Evolutionary conservation across 768 basidiomycete genomes (phyloP).

Genomic region (Lentinus brumalis): DNA sequence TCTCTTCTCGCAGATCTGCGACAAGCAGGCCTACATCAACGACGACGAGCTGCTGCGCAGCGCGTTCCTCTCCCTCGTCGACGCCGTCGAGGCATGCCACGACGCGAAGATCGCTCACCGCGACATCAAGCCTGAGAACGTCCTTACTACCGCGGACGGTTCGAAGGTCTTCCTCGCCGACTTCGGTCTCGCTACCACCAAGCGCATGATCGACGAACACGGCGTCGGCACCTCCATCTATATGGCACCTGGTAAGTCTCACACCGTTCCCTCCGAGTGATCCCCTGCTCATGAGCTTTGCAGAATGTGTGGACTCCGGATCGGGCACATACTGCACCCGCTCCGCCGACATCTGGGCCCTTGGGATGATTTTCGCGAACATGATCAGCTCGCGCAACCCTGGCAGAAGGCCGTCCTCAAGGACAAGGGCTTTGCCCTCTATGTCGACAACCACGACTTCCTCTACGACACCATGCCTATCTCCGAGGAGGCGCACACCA

Average conservation of each 20-base stretch:
- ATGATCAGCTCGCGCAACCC: constrained; percentile 46
- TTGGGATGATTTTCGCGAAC: constrained; percentile 49
- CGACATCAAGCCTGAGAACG: constrained; percentile 57
- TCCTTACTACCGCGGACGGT: constrained; percentile 45
- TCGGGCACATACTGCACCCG: constrained; percentile 30
- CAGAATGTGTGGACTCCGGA: constrained; percentile 24
- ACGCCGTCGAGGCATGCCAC: constrained; percentile 53
- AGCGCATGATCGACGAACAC: constrained; percentile 18
- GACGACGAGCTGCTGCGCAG: constrained; percentile 45
- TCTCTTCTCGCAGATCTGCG: constrained; percentile 53
- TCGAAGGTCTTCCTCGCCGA: constrained; percentile 45
- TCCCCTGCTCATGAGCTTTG: background rate
- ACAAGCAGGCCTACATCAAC: constrained; percentile 35
- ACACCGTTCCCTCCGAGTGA: background rate
- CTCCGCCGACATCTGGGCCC: constrained; percentile 32
- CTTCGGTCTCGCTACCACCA: constrained; percentile 35
- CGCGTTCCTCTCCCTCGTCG: constrained; percentile 53
- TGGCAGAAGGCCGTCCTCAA: constrained; percentile 51
- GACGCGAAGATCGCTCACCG: constrained; percentile 51
- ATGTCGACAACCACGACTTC: constrained; percentile 45
- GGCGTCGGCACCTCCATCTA: constrained; percentile 28
- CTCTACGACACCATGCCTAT: constrained; percentile 58
- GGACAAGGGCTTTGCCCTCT: constrained; percentile 49
- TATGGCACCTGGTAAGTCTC: constrained; percentile 30
- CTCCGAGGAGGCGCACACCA: constrained; percentile 44